Evolutionary conservation across 1,284 basidiomycete species (phyloP), one percentile per base, ranked within the genome.

Genomic region (Phenoliferia sp.): DNA sequence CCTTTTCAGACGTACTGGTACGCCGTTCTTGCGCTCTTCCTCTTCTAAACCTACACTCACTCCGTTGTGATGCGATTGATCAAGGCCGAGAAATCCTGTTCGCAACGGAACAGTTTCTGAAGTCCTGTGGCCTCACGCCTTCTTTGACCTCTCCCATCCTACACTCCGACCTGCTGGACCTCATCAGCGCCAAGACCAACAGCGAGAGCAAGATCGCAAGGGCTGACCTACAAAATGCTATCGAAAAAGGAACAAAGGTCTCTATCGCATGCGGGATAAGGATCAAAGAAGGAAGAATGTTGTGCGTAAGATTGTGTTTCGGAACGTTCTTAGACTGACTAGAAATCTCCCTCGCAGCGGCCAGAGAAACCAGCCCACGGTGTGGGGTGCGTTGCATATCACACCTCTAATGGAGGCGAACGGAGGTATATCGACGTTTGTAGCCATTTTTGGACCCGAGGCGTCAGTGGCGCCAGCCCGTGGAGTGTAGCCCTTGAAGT

Each of bases 81-180:
- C 34, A 6, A 66, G 64, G 33, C 29, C 67, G 63, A 35, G 55
- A 66, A 50, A 68, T 72, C 66, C 44, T 72, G 1, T 72, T 64
- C 63, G 62, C 48, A 35, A 64, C 69, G 7, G 39, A 62, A 29
- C 54, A 58, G 19, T 72, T 72, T 59, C 50, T 70, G 0, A 63
- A 65, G 39, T 65, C 48, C 58, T 17, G 59, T 50, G 69, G 66
- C 28, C 55, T 70, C 2, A 61, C 68, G 10, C 65, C 65, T 26
- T 61, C 66, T 10, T 66, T 66, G 1, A 28, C n/a, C 10, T 68
- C 66, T 15, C 59, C 65, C 29, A 62, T 72, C 33, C 22, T 72
- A 28, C 67, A 68, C 60, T 62, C 48, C 39, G 64, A 70, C 57
- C 35, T 69, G 16, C 57, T 70, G 60, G 61, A 66, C 19, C 55